Percentiles rank a stretch among this genome's conserved stretches.
These are phyloP conservation scores for Coniella vitis DNA, from an alignment of 2,329 filamentous ascomycete species.

Conservation along the genomic window DNA sequence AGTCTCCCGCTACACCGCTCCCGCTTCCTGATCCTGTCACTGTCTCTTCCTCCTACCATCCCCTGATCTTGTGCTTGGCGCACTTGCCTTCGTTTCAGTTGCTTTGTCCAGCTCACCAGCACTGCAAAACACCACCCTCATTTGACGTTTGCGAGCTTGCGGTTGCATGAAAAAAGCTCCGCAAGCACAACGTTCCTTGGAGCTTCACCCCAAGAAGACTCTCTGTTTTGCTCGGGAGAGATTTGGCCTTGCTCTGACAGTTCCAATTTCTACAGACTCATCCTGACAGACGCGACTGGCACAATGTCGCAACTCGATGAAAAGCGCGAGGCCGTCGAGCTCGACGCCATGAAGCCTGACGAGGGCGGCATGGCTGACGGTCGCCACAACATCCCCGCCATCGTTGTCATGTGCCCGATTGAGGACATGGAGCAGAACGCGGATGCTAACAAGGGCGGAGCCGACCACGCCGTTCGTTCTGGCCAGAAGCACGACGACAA, in stretches of 20 bases:
- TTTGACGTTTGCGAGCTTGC: not conserved
- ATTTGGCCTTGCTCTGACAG: not conserved
- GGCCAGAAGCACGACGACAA: too few relatives aligned
- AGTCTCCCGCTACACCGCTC: not conserved
- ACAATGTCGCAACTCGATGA: not conserved
- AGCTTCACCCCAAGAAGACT: not conserved
- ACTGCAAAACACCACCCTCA: not conserved
- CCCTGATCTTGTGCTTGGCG: not conserved
- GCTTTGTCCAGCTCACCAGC: not conserved
- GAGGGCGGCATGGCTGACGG: not conserved
- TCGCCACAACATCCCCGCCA: not conserved
- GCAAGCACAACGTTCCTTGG: conserved; percentile 3
- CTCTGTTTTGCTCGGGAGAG: not conserved
- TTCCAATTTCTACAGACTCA: conserved; percentile 1
- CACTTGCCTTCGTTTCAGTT: conserved; percentile 1
- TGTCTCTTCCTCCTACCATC: not conserved
- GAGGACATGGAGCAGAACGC: not conserved
- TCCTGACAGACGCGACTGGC: not conserved
- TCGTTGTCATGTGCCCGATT: not conserved
- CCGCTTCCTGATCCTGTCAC: conserved; percentile 1
- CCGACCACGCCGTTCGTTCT: too few relatives aligned
- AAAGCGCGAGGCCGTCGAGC: not conserved
- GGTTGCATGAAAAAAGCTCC: not conserved
- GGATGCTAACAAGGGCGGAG: conserved; percentile 1
- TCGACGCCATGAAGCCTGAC: not conserved